Evolutionary conservation across 176 grass and related monocot genomes (phyloP).

Genomic region (Phoenix roebelenii): DNA sequence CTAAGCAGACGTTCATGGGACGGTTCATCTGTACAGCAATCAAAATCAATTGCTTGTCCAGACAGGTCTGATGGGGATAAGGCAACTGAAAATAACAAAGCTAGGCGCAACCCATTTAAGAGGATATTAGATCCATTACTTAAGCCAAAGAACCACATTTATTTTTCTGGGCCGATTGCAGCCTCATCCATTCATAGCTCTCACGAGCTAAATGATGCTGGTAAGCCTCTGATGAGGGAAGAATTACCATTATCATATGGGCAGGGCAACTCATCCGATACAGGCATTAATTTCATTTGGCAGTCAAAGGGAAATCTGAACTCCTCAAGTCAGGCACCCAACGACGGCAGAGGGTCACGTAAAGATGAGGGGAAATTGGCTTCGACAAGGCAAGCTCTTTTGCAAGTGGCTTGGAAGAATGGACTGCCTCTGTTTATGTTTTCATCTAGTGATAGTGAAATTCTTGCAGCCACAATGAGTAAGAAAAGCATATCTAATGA

Average conservation of each 20-base stretch:
- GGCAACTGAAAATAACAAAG: conserved; percentile 43
- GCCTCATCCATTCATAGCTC: conserved; percentile 40
- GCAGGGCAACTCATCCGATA: conserved; percentile 41
- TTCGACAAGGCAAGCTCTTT: conserved; percentile 60
- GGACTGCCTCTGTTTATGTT: conserved; percentile 88
- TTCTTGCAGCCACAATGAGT: conserved; percentile 68
- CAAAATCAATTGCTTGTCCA: conserved; percentile 14
- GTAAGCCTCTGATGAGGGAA: conserved; percentile 32
- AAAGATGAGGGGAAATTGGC: conserved; percentile 33
- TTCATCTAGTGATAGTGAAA: conserved; percentile 65
- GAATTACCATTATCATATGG: conserved; percentile 21
- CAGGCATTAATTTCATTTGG: conserved; percentile 28
- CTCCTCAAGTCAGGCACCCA: conserved; percentile 9
- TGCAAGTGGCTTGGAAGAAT: conserved; percentile 80
- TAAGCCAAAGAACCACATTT: conserved; percentile 39
- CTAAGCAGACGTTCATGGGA: conserved; percentile 43
- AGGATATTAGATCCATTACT: conserved; percentile 91
- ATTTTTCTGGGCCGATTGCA: conserved; percentile 29
- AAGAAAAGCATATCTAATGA: conserved; percentile 28
- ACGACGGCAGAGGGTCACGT: conserved; percentile 33
- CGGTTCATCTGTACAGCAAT: conserved; percentile 17
- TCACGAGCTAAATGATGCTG: conserved; percentile 17
- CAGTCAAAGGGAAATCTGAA: conserved; percentile 23
- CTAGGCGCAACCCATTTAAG: conserved; percentile 74
- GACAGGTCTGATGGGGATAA: conserved; percentile 44